Evolutionary conservation across 108 stramenopile species (phyloP).

Genomic region (Skeletonema grethae): DNA sequence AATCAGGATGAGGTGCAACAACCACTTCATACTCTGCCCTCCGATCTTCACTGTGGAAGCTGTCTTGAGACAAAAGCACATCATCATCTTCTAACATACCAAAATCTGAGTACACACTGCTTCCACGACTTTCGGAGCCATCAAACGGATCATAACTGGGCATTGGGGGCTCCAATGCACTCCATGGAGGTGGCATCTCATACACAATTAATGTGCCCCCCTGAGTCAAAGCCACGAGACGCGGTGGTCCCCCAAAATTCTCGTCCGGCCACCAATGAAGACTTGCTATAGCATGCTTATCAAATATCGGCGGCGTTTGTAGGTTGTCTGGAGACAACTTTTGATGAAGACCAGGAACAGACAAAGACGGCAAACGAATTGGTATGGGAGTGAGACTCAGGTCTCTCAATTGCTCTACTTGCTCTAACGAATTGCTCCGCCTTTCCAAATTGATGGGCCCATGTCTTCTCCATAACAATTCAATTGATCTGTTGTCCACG

Average conservation of each 20-base stretch:
- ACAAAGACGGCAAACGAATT: slow-evolving; percentile 61
- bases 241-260: slow-evolving; percentile 70
- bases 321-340: not conserved
- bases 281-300: slow-evolving; percentile 40
- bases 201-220: slow-evolving; percentile 65
- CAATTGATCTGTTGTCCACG: slow-evolving; percentile 49
- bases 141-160: slow-evolving; percentile 75
- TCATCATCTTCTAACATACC: slow-evolving; percentile 26
- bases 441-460: slow-evolving; percentile 54
- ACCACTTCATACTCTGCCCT: slow-evolving; percentile 67
- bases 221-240: slow-evolving; percentile 61
- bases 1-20: slow-evolving; percentile 82
- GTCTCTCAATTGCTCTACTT: slow-evolving; percentile 52
- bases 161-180: slow-evolving; percentile 74
- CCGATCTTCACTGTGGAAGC: slow-evolving; percentile 27
- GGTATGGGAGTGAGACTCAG: slow-evolving; percentile 68
- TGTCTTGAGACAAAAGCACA: slow-evolving; percentile 13
- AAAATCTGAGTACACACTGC: slow-evolving; percentile 41
- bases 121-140: slow-evolving; percentile 34
- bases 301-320: slow-evolving; percentile 3
- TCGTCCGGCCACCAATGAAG: slow-evolving; percentile 82
- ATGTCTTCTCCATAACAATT: slow-evolving; percentile 68
- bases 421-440: not conserved
- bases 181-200: slow-evolving; percentile 81
- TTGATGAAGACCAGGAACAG: slow-evolving; percentile 43